These are phyloP conservation scores for Penicillium crustosum DNA, from an alignment of 2,329 filamentous ascomycete genomes.

Conservation along the genomic window DNA sequence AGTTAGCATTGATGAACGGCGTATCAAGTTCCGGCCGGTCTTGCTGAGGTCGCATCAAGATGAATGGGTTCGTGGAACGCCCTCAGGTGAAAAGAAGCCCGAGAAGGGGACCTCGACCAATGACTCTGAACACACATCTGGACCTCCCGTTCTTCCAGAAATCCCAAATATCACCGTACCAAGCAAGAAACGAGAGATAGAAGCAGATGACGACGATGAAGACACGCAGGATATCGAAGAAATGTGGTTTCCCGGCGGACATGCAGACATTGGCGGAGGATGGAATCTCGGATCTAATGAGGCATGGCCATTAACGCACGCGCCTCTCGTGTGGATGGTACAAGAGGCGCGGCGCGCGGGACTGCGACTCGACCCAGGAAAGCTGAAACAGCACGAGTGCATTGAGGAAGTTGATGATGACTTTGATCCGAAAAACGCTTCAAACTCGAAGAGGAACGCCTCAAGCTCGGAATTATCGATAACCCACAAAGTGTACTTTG, in stretches of 20 bases:
- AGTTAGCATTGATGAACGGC: slow-evolving; percentile 54
- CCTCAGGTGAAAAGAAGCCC: not conserved
- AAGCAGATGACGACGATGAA: not conserved
- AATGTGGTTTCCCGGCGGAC: slow-evolving; percentile 69
- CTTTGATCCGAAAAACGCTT: slow-evolving; percentile 18
- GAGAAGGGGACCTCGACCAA: not conserved
- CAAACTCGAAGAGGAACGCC: slow-evolving; percentile 18
- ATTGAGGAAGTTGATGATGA: slow-evolving; percentile 30
- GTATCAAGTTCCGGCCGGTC: slow-evolving; percentile 50
- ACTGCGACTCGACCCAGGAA: slow-evolving; percentile 60
- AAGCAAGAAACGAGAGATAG: not conserved
- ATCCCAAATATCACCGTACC: not conserved
- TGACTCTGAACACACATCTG: not conserved
- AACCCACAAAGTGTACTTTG: not conserved
- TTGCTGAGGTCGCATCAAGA: slow-evolving; percentile 11
- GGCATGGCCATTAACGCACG: slow-evolving; percentile 58
- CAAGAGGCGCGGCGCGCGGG: slow-evolving; percentile 62
- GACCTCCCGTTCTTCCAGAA: slow-evolving; percentile 4
- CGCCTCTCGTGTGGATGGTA: slow-evolving; percentile 69
- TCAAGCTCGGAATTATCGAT: not conserved
- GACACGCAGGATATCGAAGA: slow-evolving; percentile 67
- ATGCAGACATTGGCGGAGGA: slow-evolving; percentile 74
- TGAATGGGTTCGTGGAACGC: not conserved
- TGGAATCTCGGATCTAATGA: slow-evolving; percentile 60
- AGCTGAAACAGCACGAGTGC: slow-evolving; percentile 23